Base-by-base conservation (phyloP, 1,284 basidiomycete species). In the Austroboletus novae-zelandiae region DNA sequence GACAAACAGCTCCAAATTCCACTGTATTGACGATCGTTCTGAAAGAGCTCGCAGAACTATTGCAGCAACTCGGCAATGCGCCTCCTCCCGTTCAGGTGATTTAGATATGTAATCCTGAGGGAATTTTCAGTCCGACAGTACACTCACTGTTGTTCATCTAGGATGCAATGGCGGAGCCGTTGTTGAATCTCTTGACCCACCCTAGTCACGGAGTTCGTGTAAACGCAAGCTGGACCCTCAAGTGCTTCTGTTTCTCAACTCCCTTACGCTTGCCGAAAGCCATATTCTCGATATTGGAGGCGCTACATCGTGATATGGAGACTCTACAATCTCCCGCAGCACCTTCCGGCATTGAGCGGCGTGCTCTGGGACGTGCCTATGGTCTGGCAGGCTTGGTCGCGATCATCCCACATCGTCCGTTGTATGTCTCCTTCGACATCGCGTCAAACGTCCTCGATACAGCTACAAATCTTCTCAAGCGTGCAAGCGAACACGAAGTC, bases 361-460 rank as follows among this genome's bases (percentile, higher is more conserved):
- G 93, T 5, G 77, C 94, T 1, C 71, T 94, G 9, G 96, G 97
- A 0, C 92, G 91, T 63, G 86, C 94, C 0, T 91, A 92, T 57
- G 94, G 91, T 9, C 81, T 99, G 15, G 87, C 92, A 1, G 89
- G 90, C 1, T 78, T 99, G 9, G 84, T 98, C 32, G 86, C 91
- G 18, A 78, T 94, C 54, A 90, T 96, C 37, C 89, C 92, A 0
- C 80, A 88, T 48, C 83, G 91, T 5, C 94, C 96, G 0, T 77
- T 99, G 1, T 98, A 99, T 62, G 90, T 96, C 32, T 96, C 94
- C 1, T 94, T 95, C 68, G 96, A 98, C 62, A 83, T 96, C 58
- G 88, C 86, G 41, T 84, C 92, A 18, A 95, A 92, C 65, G 87
- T 96, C 18, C 84, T 98, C 54, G 91, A 96, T 61, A 86, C 94